phyloP scores from a whole-genome alignment of 2,329 filamentous ascomycete genomes.

The Penicillium sp. region DNA sequence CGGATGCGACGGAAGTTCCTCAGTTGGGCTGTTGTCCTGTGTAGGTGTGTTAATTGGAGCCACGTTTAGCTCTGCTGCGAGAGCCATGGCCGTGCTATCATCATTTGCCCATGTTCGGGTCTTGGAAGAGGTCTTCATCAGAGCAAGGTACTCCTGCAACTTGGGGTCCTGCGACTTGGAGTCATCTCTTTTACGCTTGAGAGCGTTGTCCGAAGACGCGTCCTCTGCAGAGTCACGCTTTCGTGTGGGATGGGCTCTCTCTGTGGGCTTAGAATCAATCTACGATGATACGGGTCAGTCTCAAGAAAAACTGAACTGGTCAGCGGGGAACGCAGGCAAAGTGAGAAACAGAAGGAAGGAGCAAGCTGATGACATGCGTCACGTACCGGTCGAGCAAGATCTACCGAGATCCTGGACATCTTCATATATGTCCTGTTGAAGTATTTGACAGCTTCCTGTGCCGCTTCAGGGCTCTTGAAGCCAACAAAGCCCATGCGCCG shows the following conservation, averaged over 20 bases:
- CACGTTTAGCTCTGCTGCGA: slow-evolving; percentile 27
- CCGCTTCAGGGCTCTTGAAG: slow-evolving; percentile 81
- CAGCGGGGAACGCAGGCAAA: slow-evolving; percentile 40
- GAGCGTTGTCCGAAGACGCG: slow-evolving; percentile 29
- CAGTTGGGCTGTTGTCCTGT: slow-evolving; percentile 25
- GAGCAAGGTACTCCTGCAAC: slow-evolving; percentile 80
- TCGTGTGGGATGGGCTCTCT: slow-evolving; percentile 31
- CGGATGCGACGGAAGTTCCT: slow-evolving; percentile 48
- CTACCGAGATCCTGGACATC: slow-evolving; percentile 91
- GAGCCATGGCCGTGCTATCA: slow-evolving; percentile 43
- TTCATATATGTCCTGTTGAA: slow-evolving; percentile 95
- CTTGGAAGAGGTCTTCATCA: slow-evolving; percentile 73
- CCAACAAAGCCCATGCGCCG: slow-evolving; percentile 95
- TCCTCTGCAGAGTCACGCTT: slow-evolving; percentile 27
- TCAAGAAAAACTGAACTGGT: slow-evolving; percentile 45
- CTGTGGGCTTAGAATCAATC: slow-evolving; percentile 44
- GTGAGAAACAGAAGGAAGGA: slow-evolving; percentile 23
- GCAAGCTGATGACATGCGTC: slow-evolving; percentile 9
- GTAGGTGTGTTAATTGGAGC: slow-evolving; percentile 27
- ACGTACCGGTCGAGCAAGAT: slow-evolving; percentile 79
- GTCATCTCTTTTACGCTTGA: slow-evolving; percentile 55
- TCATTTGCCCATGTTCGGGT: slow-evolving; percentile 66
- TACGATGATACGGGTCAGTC: slow-evolving; percentile 45
- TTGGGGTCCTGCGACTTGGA: slow-evolving; percentile 73
- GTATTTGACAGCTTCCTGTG: slow-evolving; percentile 82